These are phyloP conservation scores for Metarhizium anisopliae DNA, from an alignment of 2,329 filamentous ascomycete species.

Conservation along the genomic window DNA sequence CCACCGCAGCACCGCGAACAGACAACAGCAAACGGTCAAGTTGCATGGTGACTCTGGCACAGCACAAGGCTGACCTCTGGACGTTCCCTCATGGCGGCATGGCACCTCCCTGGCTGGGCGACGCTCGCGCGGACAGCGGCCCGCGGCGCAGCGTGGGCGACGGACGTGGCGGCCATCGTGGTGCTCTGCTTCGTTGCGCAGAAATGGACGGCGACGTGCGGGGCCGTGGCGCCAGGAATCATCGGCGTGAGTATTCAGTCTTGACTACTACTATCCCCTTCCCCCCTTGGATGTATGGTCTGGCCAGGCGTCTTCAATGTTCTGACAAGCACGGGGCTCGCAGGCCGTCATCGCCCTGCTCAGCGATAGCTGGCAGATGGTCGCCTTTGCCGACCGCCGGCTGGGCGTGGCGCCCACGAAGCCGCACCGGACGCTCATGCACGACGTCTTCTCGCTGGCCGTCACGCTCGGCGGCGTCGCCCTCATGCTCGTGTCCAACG, in stretches of 20 bases:
- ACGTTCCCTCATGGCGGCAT: conserved; percentile 1
- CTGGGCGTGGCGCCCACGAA: conserved; percentile 17
- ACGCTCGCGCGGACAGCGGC: conserved; percentile 14
- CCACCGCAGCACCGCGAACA: too few relatives aligned
- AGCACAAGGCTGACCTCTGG: background rate
- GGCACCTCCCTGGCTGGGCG: conserved; percentile 1
- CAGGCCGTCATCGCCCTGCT: conserved; percentile 20
- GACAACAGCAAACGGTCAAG: too few relatives aligned
- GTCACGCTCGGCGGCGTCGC: conserved; percentile 25
- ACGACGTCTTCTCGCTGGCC: conserved; percentile 24
- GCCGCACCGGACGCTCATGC: conserved; percentile 19
- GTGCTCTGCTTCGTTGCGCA: conserved; percentile 23
- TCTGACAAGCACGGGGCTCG: too few relatives aligned
- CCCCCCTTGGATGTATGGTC: too few relatives aligned
- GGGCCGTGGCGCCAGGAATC: conserved; percentile 20
- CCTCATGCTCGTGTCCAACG: conserved; percentile 20
- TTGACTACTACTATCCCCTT: too few relatives aligned
- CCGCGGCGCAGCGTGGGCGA: conserved; percentile 22
- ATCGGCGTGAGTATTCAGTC: conserved; percentile 19
- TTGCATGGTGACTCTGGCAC: background rate
- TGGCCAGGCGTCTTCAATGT: too few relatives aligned
- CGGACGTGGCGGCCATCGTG: conserved; percentile 21
- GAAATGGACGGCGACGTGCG: conserved; percentile 20
- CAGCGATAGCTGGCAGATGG: conserved; percentile 28
- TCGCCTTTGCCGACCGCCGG: conserved; percentile 18